Conservation (phyloP, 495 filamentous ascomycete genomes). For the Talaromyces nanjingensis region DNA sequence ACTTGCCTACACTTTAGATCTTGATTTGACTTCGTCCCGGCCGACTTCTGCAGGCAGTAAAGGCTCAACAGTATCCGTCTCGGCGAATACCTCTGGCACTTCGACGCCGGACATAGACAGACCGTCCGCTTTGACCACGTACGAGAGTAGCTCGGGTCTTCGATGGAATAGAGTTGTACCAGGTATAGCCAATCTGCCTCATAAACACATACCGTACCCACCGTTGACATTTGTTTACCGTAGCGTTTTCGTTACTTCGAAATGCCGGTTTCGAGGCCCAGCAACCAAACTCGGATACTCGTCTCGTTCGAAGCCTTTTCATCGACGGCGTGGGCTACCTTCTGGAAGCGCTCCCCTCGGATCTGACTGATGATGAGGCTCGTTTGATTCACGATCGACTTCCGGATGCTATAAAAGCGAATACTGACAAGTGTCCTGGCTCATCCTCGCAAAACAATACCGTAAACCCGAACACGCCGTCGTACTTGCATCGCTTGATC, state of each 20-base stretch:
- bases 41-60: constrained; percentile 13
- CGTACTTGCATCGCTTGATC: constrained; percentile 51
- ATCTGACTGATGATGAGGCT: constrained; percentile 41
- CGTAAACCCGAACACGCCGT: constrained; percentile 22
- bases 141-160: constrained; percentile 31
- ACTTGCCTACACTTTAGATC: constrained; percentile 15
- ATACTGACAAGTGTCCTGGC: constrained; percentile 18
- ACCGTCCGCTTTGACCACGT: constrained; percentile 13
- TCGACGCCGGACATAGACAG: constrained; percentile 3
- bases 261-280: constrained; percentile 35
- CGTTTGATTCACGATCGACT: constrained; percentile 22
- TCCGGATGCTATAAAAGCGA: constrained; percentile 24
- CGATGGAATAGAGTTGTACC: constrained; percentile 35
- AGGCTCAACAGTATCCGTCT: constrained; percentile 3
- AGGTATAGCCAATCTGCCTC: constrained; percentile 17
- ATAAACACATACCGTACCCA: background rate
- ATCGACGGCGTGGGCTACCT: constrained; percentile 60
- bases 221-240: background rate
- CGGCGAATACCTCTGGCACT: background rate
- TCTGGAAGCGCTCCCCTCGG: constrained; percentile 54
- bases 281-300: constrained; percentile 26
- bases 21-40: constrained; percentile 11
- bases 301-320: constrained; percentile 58
- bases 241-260: constrained; percentile 34
- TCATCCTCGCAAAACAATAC: background rate